Evolutionary conservation across 306 rosid genomes (phyloP).

Genomic region (Psophocarpus tetragonolobus): DNA sequence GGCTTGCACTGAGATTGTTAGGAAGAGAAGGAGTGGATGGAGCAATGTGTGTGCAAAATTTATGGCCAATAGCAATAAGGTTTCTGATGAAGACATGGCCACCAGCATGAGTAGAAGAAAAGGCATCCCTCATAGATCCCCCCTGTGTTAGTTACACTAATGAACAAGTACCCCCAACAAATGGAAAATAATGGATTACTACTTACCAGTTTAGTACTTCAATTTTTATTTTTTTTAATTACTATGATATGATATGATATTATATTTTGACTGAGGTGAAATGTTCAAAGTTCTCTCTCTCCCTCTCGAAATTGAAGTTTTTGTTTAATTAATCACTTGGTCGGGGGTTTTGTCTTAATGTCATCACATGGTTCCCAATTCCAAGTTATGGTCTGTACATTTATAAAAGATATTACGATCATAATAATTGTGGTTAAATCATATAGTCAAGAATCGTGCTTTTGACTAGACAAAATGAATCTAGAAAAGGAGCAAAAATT

Average conservation of each 20-base stretch:
- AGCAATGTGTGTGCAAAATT: slow-evolving; percentile 61
- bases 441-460: slow-evolving; percentile 36
- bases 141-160: slow-evolving; percentile 54
- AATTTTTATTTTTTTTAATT: slow-evolving; percentile 12
- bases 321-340: slow-evolving; percentile 85
- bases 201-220: neutral
- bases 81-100: slow-evolving; percentile 75
- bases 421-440: slow-evolving; percentile 35
- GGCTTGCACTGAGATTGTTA: slow-evolving; percentile 58
- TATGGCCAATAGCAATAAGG: slow-evolving; percentile 53
- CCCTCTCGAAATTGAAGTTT: slow-evolving; percentile 51
- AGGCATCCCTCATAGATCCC: slow-evolving; percentile 95
- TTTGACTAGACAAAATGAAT: slow-evolving; percentile 29
- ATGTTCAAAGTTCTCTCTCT: slow-evolving; percentile 52
- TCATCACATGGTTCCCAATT: slow-evolving; percentile 97
- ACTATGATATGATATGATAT: slow-evolving; percentile 39
- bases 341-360: slow-evolving; percentile 97
- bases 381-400: slow-evolving; percentile 75
- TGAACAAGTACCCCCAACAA: slow-evolving; percentile 15
- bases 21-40: slow-evolving; percentile 89
- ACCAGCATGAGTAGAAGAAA: slow-evolving; percentile 92
- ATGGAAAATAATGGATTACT: neutral
- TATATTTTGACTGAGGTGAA: slow-evolving; percentile 57
- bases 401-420: neutral
- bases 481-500: neutral